Evolutionary conservation across 2,329 filamentous ascomycete species (phyloP).

Genomic region (Beauveria scarabaeidicola): DNA sequence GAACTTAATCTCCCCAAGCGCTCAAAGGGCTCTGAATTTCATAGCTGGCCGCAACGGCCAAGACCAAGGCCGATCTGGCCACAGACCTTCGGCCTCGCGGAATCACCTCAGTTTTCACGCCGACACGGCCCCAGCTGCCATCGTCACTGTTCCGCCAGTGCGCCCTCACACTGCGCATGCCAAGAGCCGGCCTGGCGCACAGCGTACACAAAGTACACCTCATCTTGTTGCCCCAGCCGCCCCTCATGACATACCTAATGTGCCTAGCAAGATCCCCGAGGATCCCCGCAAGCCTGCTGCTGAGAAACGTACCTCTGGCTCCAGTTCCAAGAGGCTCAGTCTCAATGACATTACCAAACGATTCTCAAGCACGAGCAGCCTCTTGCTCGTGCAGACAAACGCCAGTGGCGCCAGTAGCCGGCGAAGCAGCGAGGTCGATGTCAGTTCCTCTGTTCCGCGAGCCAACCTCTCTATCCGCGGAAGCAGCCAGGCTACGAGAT

Average conservation of each 20-base stretch:
- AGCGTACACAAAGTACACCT: slow-evolving; percentile 41
- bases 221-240: slow-evolving; percentile 29
- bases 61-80: slow-evolving; percentile 19
- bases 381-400: slow-evolving; percentile 52
- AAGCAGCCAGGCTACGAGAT: slow-evolving; percentile 22
- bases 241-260: slow-evolving; percentile 17
- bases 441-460: slow-evolving; percentile 27
- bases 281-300: slow-evolving; percentile 21
- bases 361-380: slow-evolving; percentile 51
- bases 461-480: slow-evolving; percentile 36
- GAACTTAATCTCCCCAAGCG: slow-evolving; percentile 34
- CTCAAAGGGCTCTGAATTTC: slow-evolving; percentile 43
- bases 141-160: slow-evolving; percentile 19
- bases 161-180: slow-evolving; percentile 49
- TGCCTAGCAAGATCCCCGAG: slow-evolving; percentile 26
- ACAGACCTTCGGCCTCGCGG: slow-evolving; percentile 25
- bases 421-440: slow-evolving; percentile 37
- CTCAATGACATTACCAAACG: slow-evolving; percentile 54
- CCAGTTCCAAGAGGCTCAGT: slow-evolving; percentile 49
- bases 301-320: slow-evolving; percentile 44
- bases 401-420: slow-evolving; percentile 39
- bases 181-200: slow-evolving; percentile 35
- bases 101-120: slow-evolving; percentile 25
- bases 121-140: slow-evolving; percentile 16
- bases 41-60: slow-evolving; percentile 36